Conservation (phyloP, 1,284 basidiomycete genomes). For the Trametes hirsuta region DNA sequence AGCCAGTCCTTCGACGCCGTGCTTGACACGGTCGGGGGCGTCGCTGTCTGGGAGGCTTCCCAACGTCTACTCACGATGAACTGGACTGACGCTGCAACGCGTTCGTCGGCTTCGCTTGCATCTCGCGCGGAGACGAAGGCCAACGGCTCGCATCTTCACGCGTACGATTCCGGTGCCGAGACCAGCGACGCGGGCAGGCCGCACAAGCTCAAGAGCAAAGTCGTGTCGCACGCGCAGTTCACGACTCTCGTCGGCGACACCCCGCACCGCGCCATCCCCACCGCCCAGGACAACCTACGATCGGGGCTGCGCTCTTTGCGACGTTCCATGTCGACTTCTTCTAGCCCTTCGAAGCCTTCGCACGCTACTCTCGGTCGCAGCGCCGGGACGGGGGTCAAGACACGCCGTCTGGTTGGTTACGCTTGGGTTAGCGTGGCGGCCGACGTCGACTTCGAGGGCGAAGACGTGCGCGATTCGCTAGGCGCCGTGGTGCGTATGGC, state of each 20-base stretch:
- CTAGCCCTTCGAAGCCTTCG: constrained; percentile 12
- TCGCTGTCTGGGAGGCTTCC: constrained; percentile 73
- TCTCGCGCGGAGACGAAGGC: constrained; percentile 15
- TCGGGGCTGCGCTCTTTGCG: constrained; percentile 68
- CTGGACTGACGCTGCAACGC: constrained; percentile 20
- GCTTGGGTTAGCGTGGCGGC: constrained; percentile 74
- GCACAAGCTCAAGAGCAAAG: constrained; percentile 23
- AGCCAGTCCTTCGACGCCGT: constrained; percentile 75
- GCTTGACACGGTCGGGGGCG: constrained; percentile 81
- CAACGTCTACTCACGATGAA: constrained; percentile 54
- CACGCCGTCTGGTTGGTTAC: constrained; percentile 57
- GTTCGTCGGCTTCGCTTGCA: constrained; percentile 22
- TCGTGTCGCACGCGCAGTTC: constrained; percentile 53
- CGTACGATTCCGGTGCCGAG: constrained; percentile 4
- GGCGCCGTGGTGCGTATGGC: constrained; percentile 58
- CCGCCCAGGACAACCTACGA: constrained; percentile 68
- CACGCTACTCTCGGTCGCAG: constrained; percentile 16
- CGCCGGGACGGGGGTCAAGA: constrained; percentile 7
- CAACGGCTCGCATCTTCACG: constrained; percentile 15
- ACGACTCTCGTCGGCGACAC: constrained; percentile 76
- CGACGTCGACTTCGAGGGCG: constrained; percentile 81
- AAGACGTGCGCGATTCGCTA: constrained; percentile 68
- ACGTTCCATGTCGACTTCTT: constrained; percentile 37
- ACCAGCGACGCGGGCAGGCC: constrained; percentile 3
- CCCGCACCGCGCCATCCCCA: constrained; percentile 64